These are phyloP conservation scores for Penicillium frequentans DNA, from an alignment of 2,329 filamentous ascomycete species.

Conservation along the genomic window DNA sequence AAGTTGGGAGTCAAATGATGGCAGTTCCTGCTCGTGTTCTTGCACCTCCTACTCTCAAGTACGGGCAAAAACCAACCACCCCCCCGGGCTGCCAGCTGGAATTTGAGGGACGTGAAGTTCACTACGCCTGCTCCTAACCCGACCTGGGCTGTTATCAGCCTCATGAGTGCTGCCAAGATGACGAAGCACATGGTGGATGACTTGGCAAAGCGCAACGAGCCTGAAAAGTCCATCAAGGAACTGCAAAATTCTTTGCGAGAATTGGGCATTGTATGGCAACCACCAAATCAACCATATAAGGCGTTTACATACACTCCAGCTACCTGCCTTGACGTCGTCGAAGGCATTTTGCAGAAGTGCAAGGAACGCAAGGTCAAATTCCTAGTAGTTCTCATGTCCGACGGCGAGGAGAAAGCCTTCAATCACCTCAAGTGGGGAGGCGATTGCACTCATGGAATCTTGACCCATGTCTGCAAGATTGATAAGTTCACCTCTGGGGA, in stretches of 20 bases:
- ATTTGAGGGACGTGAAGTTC: constrained; percentile 14
- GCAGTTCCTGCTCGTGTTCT: constrained; percentile 16
- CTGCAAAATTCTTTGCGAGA: background rate
- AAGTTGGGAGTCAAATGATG: constrained; percentile 9
- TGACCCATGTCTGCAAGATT: constrained; percentile 62
- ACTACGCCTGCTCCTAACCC: background rate
- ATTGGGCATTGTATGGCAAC: background rate
- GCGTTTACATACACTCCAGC: background rate
- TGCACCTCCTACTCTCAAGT: constrained; percentile 12
- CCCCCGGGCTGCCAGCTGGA: constrained; percentile 16
- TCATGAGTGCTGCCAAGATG: background rate
- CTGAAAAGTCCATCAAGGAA: background rate
- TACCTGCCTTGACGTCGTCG: background rate
- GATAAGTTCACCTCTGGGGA: constrained; percentile 46
- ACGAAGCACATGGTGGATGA: background rate
- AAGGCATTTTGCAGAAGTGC: background rate
- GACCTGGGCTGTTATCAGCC: constrained; percentile 4
- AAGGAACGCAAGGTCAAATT: background rate
- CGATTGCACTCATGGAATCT: constrained; percentile 63
- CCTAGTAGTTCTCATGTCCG: constrained; percentile 52
- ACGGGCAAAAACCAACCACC: constrained; percentile 1
- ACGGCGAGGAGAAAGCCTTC: constrained; percentile 56
- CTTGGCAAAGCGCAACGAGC: background rate
- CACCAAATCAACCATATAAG: background rate
- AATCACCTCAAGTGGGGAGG: constrained; percentile 64